Conservation (phyloP, 805 yeast genomes). For the Danielia oregonensis region DNA sequence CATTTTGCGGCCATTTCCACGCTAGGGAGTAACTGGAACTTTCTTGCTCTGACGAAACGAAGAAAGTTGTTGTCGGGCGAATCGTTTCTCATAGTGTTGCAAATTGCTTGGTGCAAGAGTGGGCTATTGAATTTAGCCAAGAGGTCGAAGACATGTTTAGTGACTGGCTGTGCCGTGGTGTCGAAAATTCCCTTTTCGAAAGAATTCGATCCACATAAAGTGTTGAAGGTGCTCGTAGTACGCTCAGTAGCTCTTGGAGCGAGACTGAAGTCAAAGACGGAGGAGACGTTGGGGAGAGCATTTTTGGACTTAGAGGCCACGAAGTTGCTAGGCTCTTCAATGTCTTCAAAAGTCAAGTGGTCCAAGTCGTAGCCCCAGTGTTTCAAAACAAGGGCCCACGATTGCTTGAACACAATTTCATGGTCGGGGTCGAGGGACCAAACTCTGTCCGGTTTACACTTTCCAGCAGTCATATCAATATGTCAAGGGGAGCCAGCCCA, state of each 20-base stretch:
- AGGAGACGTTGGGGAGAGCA: constrained; percentile 11
- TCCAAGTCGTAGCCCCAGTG: constrained; percentile 21
- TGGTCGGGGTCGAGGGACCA: constrained; percentile 43
- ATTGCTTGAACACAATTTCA: constrained; percentile 62
- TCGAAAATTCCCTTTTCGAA: constrained; percentile 9
- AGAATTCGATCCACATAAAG: constrained; percentile 9
- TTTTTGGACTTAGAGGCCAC: constrained; percentile 11
- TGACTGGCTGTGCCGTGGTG: constrained; percentile 5
- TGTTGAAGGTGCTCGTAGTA: constrained; percentile 5
- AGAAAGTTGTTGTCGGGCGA: constrained; percentile 9
- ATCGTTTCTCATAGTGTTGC: constrained; percentile 7
- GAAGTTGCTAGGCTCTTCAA: constrained; percentile 8
- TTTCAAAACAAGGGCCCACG: constrained; percentile 63
- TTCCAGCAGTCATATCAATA: constrained; percentile 5
- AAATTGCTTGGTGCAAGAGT: constrained; percentile 14
- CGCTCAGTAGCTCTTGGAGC: constrained; percentile 10
- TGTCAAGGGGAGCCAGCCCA: too few relatives aligned
- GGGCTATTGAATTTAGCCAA: constrained; percentile 9
- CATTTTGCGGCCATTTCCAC: constrained; percentile 6
- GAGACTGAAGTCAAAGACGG: constrained; percentile 6
- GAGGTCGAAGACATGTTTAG: constrained; percentile 5
- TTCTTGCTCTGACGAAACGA: constrained; percentile 5
- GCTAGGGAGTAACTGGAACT: constrained; percentile 4
- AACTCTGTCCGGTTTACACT: constrained; percentile 13
- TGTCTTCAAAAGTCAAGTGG: constrained; percentile 8